A percentile compares a stretch with the other conserved stretches of the same genome.
These are phyloP conservation scores for Leptodontidium sp. DNA, from an alignment of 2,329 filamentous ascomycete genomes.

Conservation along the genomic window DNA sequence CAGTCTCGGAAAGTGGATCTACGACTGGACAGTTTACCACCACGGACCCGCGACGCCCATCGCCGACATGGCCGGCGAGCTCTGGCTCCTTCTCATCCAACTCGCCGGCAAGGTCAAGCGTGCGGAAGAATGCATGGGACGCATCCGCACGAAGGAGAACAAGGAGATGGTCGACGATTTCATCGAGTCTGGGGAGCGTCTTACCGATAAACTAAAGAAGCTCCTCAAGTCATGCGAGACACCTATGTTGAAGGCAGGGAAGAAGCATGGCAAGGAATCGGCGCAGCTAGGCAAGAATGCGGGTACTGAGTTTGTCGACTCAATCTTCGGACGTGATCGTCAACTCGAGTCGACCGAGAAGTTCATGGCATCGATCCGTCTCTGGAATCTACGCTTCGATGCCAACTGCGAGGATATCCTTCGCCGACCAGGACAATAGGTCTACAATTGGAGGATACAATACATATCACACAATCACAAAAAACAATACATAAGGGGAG, in stretches of 20 bases:
- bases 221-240: conserved; percentile 91
- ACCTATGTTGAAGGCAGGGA: conserved; percentile 92
- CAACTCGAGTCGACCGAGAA: conserved; percentile 91
- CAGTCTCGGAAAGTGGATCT: conserved; percentile 98
- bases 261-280: conserved; percentile 71
- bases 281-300: conserved; percentile 88
- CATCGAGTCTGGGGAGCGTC: conserved; percentile 84
- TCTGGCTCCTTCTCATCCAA: conserved; percentile 95
- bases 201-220: conserved; percentile 84
- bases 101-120: conserved; percentile 93
- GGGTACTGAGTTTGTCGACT: conserved; percentile 94
- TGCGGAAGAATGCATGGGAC: conserved; percentile 78
- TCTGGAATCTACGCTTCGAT: conserved; percentile 92
- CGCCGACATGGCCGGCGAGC: conserved; percentile 88
- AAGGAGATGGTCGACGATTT: conserved; percentile 89
- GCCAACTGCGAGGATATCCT: conserved; percentile 95
- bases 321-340: conserved; percentile 90
- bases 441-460: conserved; percentile 4
- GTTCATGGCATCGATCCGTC: conserved; percentile 74
- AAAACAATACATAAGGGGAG: not conserved
- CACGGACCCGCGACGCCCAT: conserved; percentile 84
- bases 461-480: not conserved
- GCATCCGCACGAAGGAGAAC: conserved; percentile 77
- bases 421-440: conserved; percentile 55
- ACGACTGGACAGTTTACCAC: conserved; percentile 97